Base-by-base conservation (phyloP, 768 basidiomycete genomes). In the Auricularia sp. region DNA sequence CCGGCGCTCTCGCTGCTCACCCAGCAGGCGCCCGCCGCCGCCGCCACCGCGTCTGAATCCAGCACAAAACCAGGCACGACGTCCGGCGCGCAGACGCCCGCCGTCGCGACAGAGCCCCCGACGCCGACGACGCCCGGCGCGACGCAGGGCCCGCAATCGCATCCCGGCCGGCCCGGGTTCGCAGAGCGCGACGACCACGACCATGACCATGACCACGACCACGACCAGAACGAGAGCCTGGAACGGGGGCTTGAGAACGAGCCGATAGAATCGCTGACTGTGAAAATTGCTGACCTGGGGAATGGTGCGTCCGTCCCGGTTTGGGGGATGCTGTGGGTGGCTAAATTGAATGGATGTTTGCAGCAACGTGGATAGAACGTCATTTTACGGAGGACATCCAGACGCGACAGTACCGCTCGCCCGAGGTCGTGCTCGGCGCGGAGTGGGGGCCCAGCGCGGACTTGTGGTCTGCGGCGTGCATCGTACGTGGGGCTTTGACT, bases 371-470 rank as follows among this genome's bases (percentile, higher is more conserved):
- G 90, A 84, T 84, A 36, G 91, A 96, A 71, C 91, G 98, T 68
- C 97, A 98, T 73, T 99, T 98, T 68, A 98, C 97, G 54, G 96
- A 99, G 75, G 97, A 98, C 71, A 98, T 98, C 69, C 90, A 98
- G 77, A 99, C 97, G 34, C 78, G 96, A 71, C 97, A 98, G 71
- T 98, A 98, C 74, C 86, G 97, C 35, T 93, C 91, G 79, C 96
- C 97, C 1, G 96, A 99, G 74, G 96, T 98, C 65, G 94, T 99
- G 59, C 80, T 98, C 1, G 97, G 96, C 53, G 91, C 93, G 1
- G 91, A 92, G 69, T 99, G 96, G 96, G 91, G 93, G 3, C 81
- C 93, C 11, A 93, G 90, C 69, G 94, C 93, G 33, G 97, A 99
- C 75, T 86, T 97, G 29, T 99, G 97, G 97, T 93, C 90, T 70